Conservation (phyloP, 768 basidiomycete species). For the Termitomyces sp. region DNA sequence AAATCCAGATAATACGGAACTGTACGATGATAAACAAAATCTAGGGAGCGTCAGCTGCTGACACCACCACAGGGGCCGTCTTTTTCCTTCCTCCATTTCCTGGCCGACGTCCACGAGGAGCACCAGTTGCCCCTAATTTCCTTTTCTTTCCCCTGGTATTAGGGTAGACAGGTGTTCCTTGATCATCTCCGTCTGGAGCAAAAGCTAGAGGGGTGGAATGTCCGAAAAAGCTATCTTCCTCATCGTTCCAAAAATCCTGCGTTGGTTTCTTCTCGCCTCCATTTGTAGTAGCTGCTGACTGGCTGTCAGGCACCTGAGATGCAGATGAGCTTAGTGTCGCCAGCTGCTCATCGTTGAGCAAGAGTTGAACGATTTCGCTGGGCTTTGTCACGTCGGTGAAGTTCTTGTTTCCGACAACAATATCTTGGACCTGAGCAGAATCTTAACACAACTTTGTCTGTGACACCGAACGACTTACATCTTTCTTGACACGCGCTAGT, state of each 20-base stretch:
- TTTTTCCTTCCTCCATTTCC: conserved; percentile 32
- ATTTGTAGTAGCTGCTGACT: conserved; percentile 24
- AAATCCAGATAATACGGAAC: conserved; percentile 2
- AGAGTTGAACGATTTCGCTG: conserved; percentile 92
- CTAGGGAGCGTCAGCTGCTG: conserved; percentile 1
- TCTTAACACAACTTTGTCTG: conserved; percentile 4
- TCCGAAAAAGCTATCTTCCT: conserved; percentile 84
- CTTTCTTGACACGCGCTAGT: conserved; percentile 95
- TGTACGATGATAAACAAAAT: not conserved
- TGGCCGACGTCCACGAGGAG: conserved; percentile 37
- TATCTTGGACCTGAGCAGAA: conserved; percentile 86
- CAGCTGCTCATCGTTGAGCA: conserved; percentile 93
- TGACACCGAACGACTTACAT: conserved; percentile 46
- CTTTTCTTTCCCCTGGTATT: conserved; percentile 40
- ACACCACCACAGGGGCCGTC: conserved; percentile 7
- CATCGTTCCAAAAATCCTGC: conserved; percentile 81
- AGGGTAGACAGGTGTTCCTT: conserved; percentile 22
- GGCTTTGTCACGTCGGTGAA: conserved; percentile 92
- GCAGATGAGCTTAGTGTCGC: conserved; percentile 58
- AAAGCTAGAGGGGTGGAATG: conserved; percentile 36
- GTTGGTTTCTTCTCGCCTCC: conserved; percentile 33
- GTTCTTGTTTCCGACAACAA: conserved; percentile 96
- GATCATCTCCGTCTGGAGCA: conserved; percentile 31
- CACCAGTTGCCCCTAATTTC: conserved; percentile 31
- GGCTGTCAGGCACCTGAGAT: conserved; percentile 28